phyloP scores from a whole-genome alignment of 805 yeast species.

The Kregervanrija fluxuum region DNA sequence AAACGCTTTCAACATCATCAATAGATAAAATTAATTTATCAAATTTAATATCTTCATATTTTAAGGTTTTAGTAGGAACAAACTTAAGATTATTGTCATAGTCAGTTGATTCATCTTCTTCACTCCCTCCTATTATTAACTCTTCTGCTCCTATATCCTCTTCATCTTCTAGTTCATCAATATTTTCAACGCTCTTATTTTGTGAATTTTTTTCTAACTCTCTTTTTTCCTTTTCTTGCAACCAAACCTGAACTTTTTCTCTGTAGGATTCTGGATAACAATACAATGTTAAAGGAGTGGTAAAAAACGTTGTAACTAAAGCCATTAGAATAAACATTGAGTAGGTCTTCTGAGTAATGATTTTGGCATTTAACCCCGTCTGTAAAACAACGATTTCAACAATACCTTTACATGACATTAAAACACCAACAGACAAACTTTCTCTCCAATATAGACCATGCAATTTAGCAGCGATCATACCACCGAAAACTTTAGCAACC shows the following conservation, averaged over 20 bases:
- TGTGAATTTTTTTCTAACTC: conserved; percentile 9
- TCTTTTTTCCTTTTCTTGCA: conserved; percentile 11
- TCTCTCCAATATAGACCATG: conserved; percentile 67
- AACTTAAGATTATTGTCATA: background rate
- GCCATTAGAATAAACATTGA: conserved; percentile 86
- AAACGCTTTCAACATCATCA: conserved; percentile 23
- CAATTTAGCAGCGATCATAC: conserved; percentile 53
- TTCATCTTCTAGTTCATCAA: conserved; percentile 5
- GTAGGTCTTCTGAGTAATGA: conserved; percentile 55
- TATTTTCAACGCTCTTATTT: background rate
- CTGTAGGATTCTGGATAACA: conserved; percentile 59
- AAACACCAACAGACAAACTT: conserved; percentile 65
- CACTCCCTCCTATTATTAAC: conserved; percentile 9
- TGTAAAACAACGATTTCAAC: conserved; percentile 76
- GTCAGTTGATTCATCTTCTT: conserved; percentile 16
- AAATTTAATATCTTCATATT: conserved; percentile 14
- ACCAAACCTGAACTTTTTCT: conserved; percentile 35
- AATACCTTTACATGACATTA: conserved; percentile 86
- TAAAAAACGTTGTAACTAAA: conserved; percentile 65
- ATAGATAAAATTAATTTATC: conserved; percentile 20
- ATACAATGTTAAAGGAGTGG: conserved; percentile 64
- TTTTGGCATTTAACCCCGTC: conserved; percentile 66
- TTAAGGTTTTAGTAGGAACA: background rate
- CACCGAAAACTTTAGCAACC: conserved; percentile 61
- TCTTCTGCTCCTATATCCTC: background rate